A percentile compares a stretch with the other conserved stretches of the same genome.
These are phyloP conservation scores for Juncus effusus DNA, from an alignment of 176 grass and related monocot species.

Conservation along the genomic window DNA sequence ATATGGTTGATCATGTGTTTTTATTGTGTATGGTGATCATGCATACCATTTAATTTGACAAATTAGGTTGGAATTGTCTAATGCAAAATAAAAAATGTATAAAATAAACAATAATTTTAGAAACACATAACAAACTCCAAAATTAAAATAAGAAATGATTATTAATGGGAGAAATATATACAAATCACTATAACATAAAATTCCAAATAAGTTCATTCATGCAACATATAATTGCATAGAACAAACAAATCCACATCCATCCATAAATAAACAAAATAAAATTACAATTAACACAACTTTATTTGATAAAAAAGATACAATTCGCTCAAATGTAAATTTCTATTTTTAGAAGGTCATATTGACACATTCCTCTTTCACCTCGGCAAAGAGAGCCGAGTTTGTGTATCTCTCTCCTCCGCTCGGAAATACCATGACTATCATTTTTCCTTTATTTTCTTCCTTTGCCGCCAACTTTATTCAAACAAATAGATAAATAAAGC, in stretches of 20 bases:
- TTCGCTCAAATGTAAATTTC: too few relatives aligned
- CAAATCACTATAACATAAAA: too few relatives aligned
- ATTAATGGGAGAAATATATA: too few relatives aligned
- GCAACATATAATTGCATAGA: not conserved
- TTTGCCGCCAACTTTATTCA: constrained; percentile 50
- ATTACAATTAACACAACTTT: too few relatives aligned
- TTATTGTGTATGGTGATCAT: too few relatives aligned
- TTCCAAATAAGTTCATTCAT: not conserved
- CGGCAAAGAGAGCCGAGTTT: constrained; percentile 53
- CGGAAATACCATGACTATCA: constrained; percentile 70
- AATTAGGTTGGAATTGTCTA: not conserved
- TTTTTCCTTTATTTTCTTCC: constrained; percentile 67
- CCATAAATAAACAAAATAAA: too few relatives aligned
- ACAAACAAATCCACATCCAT: not conserved
- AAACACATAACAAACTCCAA: too few relatives aligned
- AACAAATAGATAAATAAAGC: constrained; percentile 18
- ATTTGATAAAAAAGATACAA: too few relatives aligned
- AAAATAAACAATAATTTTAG: too few relatives aligned
- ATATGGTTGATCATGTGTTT: too few relatives aligned
- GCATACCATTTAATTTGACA: not conserved
- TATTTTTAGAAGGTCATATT: constrained; percentile 45
- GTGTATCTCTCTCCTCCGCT: constrained; percentile 68
- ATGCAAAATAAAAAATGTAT: too few relatives aligned
- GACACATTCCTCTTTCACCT: constrained; percentile 59
- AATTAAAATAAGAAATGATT: too few relatives aligned